phyloP scores from a whole-genome alignment of 2,329 filamentous ascomycete genomes.

The Albophoma yamanashiensis region DNA sequence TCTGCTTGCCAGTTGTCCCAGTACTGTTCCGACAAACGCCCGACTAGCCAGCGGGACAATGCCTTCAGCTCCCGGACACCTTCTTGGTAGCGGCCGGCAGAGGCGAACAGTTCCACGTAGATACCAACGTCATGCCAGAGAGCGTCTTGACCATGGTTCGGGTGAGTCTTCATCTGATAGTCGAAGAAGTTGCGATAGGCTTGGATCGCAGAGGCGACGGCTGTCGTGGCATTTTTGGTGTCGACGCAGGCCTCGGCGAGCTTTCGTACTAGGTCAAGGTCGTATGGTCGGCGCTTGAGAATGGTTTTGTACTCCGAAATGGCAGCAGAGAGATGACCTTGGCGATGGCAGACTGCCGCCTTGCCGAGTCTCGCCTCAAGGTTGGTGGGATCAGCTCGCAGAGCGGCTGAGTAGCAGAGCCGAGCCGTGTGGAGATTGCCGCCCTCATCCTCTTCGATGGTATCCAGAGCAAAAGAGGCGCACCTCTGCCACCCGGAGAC shows the following conservation, averaged over 20 bases:
- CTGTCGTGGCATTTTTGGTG: constrained; percentile 31
- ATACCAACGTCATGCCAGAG: constrained; percentile 79
- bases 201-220: constrained; percentile 28
- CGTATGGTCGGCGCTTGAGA: constrained; percentile 38
- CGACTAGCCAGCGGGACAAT: constrained; percentile 72
- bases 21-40: constrained; percentile 58
- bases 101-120: constrained; percentile 71
- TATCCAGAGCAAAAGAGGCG: constrained; percentile 45
- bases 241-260: constrained; percentile 47
- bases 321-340: constrained; percentile 41
- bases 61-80: constrained; percentile 61
- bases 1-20: constrained; percentile 68
- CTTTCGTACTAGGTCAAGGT: constrained; percentile 44
- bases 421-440: constrained; percentile 42
- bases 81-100: constrained; percentile 48
- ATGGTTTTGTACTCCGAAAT: constrained; percentile 46
- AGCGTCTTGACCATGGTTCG: constrained; percentile 24
- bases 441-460: constrained; percentile 34
- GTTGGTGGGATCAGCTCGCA: constrained; percentile 46
- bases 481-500: constrained; percentile 48
- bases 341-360: constrained; percentile 45
- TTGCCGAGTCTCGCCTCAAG: constrained; percentile 48
- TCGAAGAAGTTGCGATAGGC: constrained; percentile 39
- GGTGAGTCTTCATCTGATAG: constrained; percentile 23
- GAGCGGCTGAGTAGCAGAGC: constrained; percentile 48